Conservation (phyloP, 1,284 basidiomycete genomes). For the Boletus semigastroideus region DNA sequence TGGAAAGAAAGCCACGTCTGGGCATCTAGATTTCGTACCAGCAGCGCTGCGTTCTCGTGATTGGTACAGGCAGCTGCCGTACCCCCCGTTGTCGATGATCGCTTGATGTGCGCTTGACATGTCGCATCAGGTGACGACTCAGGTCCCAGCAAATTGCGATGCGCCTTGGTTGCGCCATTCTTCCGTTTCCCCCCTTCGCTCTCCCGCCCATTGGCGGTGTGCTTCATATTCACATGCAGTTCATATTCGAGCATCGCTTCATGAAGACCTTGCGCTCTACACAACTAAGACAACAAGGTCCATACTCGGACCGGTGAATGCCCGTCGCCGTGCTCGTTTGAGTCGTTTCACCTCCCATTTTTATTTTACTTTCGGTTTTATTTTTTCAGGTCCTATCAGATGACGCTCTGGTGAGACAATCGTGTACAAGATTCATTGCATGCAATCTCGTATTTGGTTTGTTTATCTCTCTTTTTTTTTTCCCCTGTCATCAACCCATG, state of each 20-base stretch:
- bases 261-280: too few species aligned
- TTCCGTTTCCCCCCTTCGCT: conserved; percentile 15
- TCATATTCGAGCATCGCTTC: too few species aligned
- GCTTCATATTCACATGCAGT: too few species aligned
- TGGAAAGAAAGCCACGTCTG: background rate
- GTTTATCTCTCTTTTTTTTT: background rate
- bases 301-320: too few species aligned
- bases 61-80: conserved; percentile 8
- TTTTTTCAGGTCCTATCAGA: background rate
- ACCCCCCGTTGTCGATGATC: conserved; percentile 6
- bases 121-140: conserved; percentile 3
- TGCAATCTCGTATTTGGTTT: conserved; percentile 7
- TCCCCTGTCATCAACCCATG: conserved; percentile 3
- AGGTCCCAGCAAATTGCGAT: conserved; percentile 8
- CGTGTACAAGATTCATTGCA: conserved; percentile 11
- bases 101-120: conserved; percentile 9
- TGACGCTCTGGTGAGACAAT: background rate
- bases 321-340: too few species aligned
- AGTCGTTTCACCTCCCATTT: too few species aligned
- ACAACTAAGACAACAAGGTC: too few species aligned
- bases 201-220: too few species aligned
- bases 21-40: conserved; percentile 5
- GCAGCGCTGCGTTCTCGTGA: conserved; percentile 1
- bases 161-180: conserved; percentile 4
- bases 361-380: conserved; percentile 8